Conservation (phyloP, 1,284 basidiomycete species). For the Ganoderma sinense region DNA sequence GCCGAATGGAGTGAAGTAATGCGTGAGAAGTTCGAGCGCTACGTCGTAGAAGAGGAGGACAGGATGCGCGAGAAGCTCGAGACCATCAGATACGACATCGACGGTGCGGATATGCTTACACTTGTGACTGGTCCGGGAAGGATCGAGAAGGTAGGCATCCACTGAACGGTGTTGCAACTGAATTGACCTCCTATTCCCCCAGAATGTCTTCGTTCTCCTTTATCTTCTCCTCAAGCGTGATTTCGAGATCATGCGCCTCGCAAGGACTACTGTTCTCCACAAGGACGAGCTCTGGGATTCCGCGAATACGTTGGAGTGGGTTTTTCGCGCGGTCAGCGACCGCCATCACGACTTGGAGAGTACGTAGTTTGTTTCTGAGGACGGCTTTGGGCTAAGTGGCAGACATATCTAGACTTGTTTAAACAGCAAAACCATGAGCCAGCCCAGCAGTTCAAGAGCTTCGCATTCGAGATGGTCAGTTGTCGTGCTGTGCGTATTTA, state of each 20-base stretch:
- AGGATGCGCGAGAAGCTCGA: constrained; percentile 32
- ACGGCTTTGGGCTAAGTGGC: background rate
- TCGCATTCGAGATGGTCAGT: constrained; percentile 33
- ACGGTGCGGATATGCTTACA: constrained; percentile 34
- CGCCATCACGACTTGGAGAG: background rate
- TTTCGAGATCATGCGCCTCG: constrained; percentile 32
- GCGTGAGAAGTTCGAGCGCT: constrained; percentile 24
- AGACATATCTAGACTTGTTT: constrained; percentile 27
- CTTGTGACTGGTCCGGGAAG: constrained; percentile 33
- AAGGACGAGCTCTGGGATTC: constrained; percentile 29
- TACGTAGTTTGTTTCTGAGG: background rate
- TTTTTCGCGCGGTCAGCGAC: constrained; percentile 16
- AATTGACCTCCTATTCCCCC: background rate
- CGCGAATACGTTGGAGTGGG: constrained; percentile 7
- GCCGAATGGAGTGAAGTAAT: constrained; percentile 4
- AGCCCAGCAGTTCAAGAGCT: constrained; percentile 28
- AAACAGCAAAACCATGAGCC: constrained; percentile 32
- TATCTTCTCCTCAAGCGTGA: constrained; percentile 36
- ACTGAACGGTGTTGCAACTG: background rate
- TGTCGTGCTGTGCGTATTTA: background rate
- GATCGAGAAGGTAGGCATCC: constrained; percentile 31
- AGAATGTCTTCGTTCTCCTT: constrained; percentile 36
- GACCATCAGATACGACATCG: constrained; percentile 34
- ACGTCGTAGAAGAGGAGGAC: constrained; percentile 32
- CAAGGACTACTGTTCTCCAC: constrained; percentile 26